Evolutionary conservation across 257 asterid species (phyloP), one percentile per base, ranked within the genome.

Genomic region (Solanum chilense): DNA sequence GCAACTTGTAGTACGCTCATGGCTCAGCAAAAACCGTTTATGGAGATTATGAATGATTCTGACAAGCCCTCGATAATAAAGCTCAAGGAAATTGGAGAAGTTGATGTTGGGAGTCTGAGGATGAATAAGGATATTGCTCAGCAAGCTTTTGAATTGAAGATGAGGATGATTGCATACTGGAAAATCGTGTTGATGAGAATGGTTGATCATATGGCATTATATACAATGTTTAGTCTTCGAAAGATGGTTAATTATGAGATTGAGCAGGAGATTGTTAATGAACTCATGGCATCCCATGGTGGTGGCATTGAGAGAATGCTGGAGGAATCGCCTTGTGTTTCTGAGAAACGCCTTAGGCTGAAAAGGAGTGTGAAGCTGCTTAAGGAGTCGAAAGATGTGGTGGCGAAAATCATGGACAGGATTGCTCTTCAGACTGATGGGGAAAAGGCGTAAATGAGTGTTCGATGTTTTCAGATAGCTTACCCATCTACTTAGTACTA

Each of bases 81-180:
- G 31, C 3, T 21, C 2, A 31, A 37, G 42, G 18, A 5, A 20
- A 3, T 74, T 20, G 31, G 31, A 37, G 3, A 3, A 5, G 12
- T 74, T 18, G 49, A 37, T 73, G 49, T 73, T 73, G 29, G 49
- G 8, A 8, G 12, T 73, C 21, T 73, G 81, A 73, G 47, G 49
- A 11, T 20, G 49, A 16, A 37, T 73, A 20, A 2, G 12, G 18
- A 73, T 73, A 5, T 73, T 37, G 81, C 0, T 14, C 49, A 73
- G 5, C 88, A 88, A 71, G 93, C 91, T 1, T 91, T 90, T 62
- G 93, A 91, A 23, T 9, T 89, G 86, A 88, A 87, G 66, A 89
- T 85, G 89, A 74, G 91, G 64, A 81, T 87, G 91, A 58, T 31
- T 5, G 89, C 92, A 0, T 91, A 91, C 15, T 90, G 91, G 92